Base-by-base conservation (phyloP, 2,329 filamentous ascomycete genomes). In the Penicillium crustosum region DNA sequence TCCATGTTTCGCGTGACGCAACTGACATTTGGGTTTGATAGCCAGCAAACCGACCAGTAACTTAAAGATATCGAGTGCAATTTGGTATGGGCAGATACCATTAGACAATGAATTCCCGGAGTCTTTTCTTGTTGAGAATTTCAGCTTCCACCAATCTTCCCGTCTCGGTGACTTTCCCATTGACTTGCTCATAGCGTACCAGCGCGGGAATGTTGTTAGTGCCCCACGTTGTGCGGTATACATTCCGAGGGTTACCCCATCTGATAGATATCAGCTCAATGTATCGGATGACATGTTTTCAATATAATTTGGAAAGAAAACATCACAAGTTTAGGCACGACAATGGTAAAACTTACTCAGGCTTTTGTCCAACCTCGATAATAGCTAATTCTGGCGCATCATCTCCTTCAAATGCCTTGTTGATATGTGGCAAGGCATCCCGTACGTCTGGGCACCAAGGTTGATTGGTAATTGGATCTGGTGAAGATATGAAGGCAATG, bases 361-460 rank as follows among this genome's bases (percentile, higher is more conserved):
- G 55, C 27, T 62, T 66, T 49, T 73, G 70, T 27, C 75, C 75
- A 41, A 77, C 75, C 15, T 74, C 63, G 8, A 76, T 64, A n/a
- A 72, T 64, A 0, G 62, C 66, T 39, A 75, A 59, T 1, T 42
- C 49, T 1, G 71, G 71, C 4, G 68, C 59, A 19, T 62, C 60
- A 1, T 65, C 55, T 0, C 57, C 56, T 0, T 64, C 60, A 55
- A 78, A 78, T 2, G 71, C 68, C 0, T 65, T 58, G 3, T 67
- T 56, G 23, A 77, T 65, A 43, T 67, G 55, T 0, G 75, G 75
- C 53, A 76, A 56, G 0, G 75, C 72, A 9, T 70, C 72, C 15
- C 72, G 68, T 27, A 77, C 75, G 50, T 77, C 75, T 0, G 76
- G 75, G 25, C 75, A 78, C 76, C 75, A 77, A 4, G 75, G 67